phyloP scores from a whole-genome alignment of 371 early-diverging fungal genomes.

The Mortierella sp. region DNA sequence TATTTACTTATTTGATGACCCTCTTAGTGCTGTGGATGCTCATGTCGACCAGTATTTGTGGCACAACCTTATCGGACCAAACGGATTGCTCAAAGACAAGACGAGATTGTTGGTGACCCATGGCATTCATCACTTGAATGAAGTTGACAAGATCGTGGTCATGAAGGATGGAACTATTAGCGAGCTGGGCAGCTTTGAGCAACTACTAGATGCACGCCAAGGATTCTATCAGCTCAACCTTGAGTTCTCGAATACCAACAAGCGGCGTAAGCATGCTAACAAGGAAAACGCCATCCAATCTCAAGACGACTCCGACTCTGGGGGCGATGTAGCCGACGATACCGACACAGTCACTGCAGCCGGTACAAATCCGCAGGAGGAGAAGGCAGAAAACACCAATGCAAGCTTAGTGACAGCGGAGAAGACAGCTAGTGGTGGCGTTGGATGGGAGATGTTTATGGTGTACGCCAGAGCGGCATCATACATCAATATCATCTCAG shows the following conservation, averaged over 20 bases:
- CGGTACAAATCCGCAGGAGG: neutral
- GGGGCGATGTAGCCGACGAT: conserved; percentile 32
- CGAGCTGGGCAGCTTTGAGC: conserved; percentile 10
- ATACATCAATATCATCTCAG: conserved; percentile 14
- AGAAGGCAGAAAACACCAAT: neutral
- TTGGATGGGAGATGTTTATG: conserved; percentile 74
- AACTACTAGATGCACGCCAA: conserved; percentile 25
- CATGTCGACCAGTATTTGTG: conserved; percentile 14
- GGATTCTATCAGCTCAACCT: conserved; percentile 64
- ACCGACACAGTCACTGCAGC: conserved; percentile 3
- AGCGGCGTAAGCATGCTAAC: neutral
- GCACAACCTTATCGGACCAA: conserved; percentile 3
- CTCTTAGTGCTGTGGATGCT: conserved; percentile 65
- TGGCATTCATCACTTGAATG: conserved; percentile 4
- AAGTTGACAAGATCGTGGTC: conserved; percentile 4
- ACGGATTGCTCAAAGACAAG: conserved; percentile 10
- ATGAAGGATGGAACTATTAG: conserved; percentile 14
- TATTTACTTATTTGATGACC: conserved; percentile 68
- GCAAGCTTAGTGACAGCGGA: conserved; percentile 76
- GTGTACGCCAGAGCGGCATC: conserved; percentile 82
- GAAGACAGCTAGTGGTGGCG: conserved; percentile 83
- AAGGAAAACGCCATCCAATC: neutral
- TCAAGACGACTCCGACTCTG: neutral
- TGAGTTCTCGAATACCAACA: conserved; percentile 44
- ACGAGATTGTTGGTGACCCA: conserved; percentile 7